A percentile compares a stretch with the other conserved stretches of the same genome.
Conservation (phyloP, 306 rosid species). For the Crotalaria pallida region DNA sequence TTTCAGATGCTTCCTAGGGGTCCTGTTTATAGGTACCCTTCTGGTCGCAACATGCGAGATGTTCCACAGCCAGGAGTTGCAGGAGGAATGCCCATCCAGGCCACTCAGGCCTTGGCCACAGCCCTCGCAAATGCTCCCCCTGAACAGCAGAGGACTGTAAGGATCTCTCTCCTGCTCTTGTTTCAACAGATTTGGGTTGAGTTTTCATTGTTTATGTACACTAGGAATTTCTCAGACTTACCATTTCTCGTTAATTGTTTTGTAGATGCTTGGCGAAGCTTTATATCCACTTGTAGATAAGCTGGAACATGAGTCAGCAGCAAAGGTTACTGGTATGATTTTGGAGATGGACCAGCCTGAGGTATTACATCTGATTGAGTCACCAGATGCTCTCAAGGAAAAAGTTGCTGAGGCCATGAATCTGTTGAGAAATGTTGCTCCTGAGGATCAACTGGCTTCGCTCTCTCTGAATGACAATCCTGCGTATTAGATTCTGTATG, state of each 20-base stretch:
- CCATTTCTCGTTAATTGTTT: neutral
- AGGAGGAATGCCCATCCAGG: slow-evolving; percentile 43
- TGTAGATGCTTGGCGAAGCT: slow-evolving; percentile 54
- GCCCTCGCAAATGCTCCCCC: slow-evolving; percentile 47
- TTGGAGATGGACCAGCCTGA: slow-evolving; percentile 67
- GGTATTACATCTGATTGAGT: slow-evolving; percentile 52
- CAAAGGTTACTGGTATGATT: slow-evolving; percentile 63
- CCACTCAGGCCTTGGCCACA: slow-evolving; percentile 35
- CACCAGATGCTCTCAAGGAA: slow-evolving; percentile 42
- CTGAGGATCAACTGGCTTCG: slow-evolving; percentile 41
- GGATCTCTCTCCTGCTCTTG: neutral
- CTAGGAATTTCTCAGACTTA: neutral
- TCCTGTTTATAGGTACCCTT: slow-evolving; percentile 35
- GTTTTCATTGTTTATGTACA: neutral
- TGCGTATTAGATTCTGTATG: slow-evolving; percentile 10
- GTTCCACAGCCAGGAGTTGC: slow-evolving; percentile 31
- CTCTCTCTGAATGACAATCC: slow-evolving; percentile 37
- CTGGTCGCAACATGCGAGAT: slow-evolving; percentile 34
- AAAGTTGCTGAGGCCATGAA: slow-evolving; percentile 54
- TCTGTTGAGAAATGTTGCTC: slow-evolving; percentile 35
- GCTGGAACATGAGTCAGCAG: slow-evolving; percentile 43
- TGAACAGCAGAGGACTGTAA: slow-evolving; percentile 47
- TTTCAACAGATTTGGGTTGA: neutral
- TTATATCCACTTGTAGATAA: slow-evolving; percentile 49
- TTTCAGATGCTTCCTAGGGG: slow-evolving; percentile 50